Base-by-base conservation (phyloP, 164 flowering plant genomes). In the Cinnamomum micranthum region DNA sequence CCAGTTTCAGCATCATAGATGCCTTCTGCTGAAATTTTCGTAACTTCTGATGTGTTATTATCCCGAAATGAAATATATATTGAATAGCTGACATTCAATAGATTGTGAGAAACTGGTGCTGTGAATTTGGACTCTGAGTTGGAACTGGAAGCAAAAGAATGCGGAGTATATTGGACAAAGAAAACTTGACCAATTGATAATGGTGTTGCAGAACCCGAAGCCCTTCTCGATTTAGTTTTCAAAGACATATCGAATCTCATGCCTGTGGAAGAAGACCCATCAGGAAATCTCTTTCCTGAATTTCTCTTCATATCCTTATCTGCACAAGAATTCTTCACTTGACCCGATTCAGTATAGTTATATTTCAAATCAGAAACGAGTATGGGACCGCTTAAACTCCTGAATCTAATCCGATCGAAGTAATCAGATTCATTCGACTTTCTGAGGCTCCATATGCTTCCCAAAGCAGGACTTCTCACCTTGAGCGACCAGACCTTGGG, bases 21-120 rank as follows among this genome's bases (percentile, higher is more conserved):
- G 33, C 94, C 97, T 78, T 92, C 97, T 3, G 94, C 94, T 31
- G 80, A 74, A 64, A 92, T 82, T 67, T 55, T 17, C n/a, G 0
- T 17, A 6, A 9, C 47, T 41, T 41, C 47, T 7, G 60, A 17
- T 3, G 60, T 20, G 7, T 55, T 19, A 65, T 19, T 64, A 51
- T 65, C 65, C 20, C 72, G 50, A 23, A 51, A 0, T 0, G 27
- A 50, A 35, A 87, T 68, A 71, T 67, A 64, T 25, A 92, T 79
- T 20, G 35, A 70, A 78, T 87, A 92, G 85, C 91, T 87, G 68
- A 90, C 79, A 73, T 89, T 89, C 73, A 81, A 28, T 12, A 66
- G 82, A 78, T 69, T 64, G 24, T 28, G 50, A 66, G 47, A 52
- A 2, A 4, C 69, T 41, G 68, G 24, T 52, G 52, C 68, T 14